phyloP scores from a whole-genome alignment of 106 monocot species.

The Gastrodia elata region DNA sequence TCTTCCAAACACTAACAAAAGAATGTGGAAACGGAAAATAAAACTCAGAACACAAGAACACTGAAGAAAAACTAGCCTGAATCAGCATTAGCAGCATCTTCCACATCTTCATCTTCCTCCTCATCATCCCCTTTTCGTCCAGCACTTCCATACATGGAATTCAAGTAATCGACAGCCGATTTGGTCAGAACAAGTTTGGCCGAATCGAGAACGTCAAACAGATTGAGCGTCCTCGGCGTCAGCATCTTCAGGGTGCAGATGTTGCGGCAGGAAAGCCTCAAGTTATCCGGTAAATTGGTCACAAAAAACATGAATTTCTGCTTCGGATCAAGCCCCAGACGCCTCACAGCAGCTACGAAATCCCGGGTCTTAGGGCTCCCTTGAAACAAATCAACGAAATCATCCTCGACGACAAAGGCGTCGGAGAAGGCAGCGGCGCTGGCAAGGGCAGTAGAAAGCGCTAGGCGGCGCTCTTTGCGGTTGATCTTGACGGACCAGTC shows the following conservation, averaged over 20 bases:
- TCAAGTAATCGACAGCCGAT: constrained; percentile 64
- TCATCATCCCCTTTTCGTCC: neutral
- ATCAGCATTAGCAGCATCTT: neutral
- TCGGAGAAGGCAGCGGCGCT: constrained; percentile 49
- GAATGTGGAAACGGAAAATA: too few species aligned
- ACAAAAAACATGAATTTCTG: constrained; percentile 66
- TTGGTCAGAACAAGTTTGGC: constrained; percentile 69
- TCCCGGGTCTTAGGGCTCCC: constrained; percentile 61
- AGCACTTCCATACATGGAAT: constrained; percentile 57
- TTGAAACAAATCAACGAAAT: constrained; percentile 41
- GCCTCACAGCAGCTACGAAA: constrained; percentile 57
- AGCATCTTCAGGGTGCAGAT: constrained; percentile 96
- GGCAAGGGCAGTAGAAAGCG: constrained; percentile 83
- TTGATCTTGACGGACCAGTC: constrained; percentile 98
- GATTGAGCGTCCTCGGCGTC: constrained; percentile 81
- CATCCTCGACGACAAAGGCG: constrained; percentile 61
- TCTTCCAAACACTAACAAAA: too few species aligned
- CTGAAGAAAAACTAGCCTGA: neutral
- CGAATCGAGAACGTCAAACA: constrained; percentile 71
- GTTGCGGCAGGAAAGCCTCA: constrained; percentile 61
- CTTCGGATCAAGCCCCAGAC: constrained; percentile 81
- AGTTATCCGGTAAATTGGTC: constrained; percentile 62
- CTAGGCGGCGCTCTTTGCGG: constrained; percentile 94
- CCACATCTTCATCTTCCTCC: constrained; percentile 1
- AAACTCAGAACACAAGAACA: neutral